These are phyloP conservation scores for Sporisorium iseilematis-ciliati DNA, from an alignment of 1,284 basidiomycete genomes.

Conservation along the genomic window DNA sequence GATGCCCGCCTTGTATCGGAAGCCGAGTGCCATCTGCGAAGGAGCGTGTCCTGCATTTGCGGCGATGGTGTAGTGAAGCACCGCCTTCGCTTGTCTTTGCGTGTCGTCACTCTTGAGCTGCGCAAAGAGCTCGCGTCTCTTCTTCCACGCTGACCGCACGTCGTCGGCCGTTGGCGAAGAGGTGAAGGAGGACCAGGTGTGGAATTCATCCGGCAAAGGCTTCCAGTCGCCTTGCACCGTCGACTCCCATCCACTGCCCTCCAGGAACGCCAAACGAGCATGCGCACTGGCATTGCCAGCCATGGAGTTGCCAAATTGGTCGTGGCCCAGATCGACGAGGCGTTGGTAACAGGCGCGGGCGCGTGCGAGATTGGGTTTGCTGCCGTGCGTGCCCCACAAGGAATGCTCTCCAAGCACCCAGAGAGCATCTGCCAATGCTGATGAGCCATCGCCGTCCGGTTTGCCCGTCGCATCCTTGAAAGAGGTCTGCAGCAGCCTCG, in stretches of 20 bases:
- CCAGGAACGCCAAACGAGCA: slow-evolving; percentile 61
- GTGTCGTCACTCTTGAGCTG: slow-evolving; percentile 51
- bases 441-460: neutral
- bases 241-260: slow-evolving; percentile 58
- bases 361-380: slow-evolving; percentile 49
- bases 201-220: slow-evolving; percentile 23
- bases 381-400: slow-evolving; percentile 67
- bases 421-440: slow-evolving; percentile 59
- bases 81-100: slow-evolving; percentile 73
- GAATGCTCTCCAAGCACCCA: slow-evolving; percentile 66
- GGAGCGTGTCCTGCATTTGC: slow-evolving; percentile 86
- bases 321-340: slow-evolving; percentile 47
- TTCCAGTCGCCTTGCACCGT: slow-evolving; percentile 51
- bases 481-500: slow-evolving; percentile 17
- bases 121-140: slow-evolving; percentile 41
- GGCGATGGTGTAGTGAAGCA: slow-evolving; percentile 92
- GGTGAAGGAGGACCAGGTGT: slow-evolving; percentile 26
- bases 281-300: slow-evolving; percentile 66
- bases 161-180: slow-evolving; percentile 33
- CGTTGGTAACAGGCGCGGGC: slow-evolving; percentile 59
- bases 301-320: slow-evolving; percentile 24
- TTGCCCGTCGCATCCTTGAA: neutral
- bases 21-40: slow-evolving; percentile 91
- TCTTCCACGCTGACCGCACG: slow-evolving; percentile 40
- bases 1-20: slow-evolving; percentile 95